Evolutionary conservation across 805 yeast genomes (phyloP), one percentile per base, ranked within the genome.

Genomic region (Dipodascus albidus): DNA sequence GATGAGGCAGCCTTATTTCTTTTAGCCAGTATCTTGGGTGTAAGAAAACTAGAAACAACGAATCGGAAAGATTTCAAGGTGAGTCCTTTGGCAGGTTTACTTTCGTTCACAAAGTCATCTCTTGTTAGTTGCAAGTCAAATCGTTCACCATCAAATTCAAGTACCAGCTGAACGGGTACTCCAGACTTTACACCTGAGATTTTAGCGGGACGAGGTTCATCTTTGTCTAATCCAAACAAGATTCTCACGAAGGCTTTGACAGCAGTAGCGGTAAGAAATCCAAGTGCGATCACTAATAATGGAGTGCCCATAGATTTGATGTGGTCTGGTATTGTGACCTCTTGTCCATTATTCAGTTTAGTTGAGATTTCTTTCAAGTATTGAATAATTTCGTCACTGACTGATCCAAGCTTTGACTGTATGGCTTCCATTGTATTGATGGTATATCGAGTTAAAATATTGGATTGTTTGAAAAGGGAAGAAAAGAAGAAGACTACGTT

Each of bases 11-110:
- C 41, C n/a, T 52, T 53, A n/a, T 20, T n/a, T 6, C 44, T 14
- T 19, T 38, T 38, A 6, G 20, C 54, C 55, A 44, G 9, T 47
- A 15, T 52, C 24, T 42, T 20, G 49, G 54, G 52, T 57, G 20
- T 47, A 21, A 33, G 47, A 41, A 20, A 38, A 11, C 44, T 38
- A 6, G 44, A 38, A 14, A 38, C 17, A 4, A 17, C 44, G n/a
- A 38, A 38, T 38, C 44, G 9, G 20, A 38, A 38, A 6, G 44
- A 38, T 38, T 14, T 38, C 44, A 38, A 19, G 3, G 44, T 38
- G 3, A 38, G 4, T n/a, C 44, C 44, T 38, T 14, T 38, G 4
- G 44, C 17, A 4, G 20, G 44, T 19, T 38, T 38, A 19, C 20
- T n/a, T 38, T 38, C 44, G 44, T 38, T 38, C 4, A 19, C 20